Evolutionary conservation across 805 yeast genomes (phyloP).

Genomic region (Phaffomyces opuntiae): DNA sequence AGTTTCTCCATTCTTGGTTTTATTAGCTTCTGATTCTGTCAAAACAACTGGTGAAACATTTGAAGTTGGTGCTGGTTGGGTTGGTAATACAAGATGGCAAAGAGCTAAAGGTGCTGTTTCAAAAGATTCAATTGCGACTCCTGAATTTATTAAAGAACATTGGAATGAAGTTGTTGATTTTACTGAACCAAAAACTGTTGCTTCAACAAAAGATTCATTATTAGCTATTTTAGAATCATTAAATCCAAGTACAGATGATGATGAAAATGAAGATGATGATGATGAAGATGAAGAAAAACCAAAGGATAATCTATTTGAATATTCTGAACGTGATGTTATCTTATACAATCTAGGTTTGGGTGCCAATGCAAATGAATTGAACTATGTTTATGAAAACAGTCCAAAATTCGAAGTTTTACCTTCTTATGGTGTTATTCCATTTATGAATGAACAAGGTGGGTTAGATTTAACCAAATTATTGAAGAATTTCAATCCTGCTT

Average conservation of each 20-base stretch:
- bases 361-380: slow-evolving; percentile 67
- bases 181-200: slow-evolving; percentile 43
- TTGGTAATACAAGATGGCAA: slow-evolving; percentile 93
- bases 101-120: slow-evolving; percentile 80
- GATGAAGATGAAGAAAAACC: slow-evolving; percentile 42
- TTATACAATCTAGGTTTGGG: slow-evolving; percentile 89
- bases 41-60: slow-evolving; percentile 71
- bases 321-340: slow-evolving; percentile 63
- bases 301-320: slow-evolving; percentile 40
- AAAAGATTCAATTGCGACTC: slow-evolving; percentile 35
- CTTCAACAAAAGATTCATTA: slow-evolving; percentile 67
- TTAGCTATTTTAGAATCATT: slow-evolving; percentile 69
- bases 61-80: slow-evolving; percentile 97
- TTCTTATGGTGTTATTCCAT: slow-evolving; percentile 84
- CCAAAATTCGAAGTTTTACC: slow-evolving; percentile 80
- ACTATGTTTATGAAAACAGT: slow-evolving; percentile 73
- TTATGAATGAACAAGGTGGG: slow-evolving; percentile 57
- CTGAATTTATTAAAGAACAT: slow-evolving; percentile 66
- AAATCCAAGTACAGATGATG: slow-evolving; percentile 30
- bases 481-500: slow-evolving; percentile 81
- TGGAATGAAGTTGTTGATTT: slow-evolving; percentile 67
- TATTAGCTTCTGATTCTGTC: slow-evolving; percentile 67
- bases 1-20: slow-evolving; percentile 85
- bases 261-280: slow-evolving; percentile 34
- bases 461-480: slow-evolving; percentile 54